Conservation (phyloP, 1,284 basidiomycete species). For the Sporisorium reilianum region DNA sequence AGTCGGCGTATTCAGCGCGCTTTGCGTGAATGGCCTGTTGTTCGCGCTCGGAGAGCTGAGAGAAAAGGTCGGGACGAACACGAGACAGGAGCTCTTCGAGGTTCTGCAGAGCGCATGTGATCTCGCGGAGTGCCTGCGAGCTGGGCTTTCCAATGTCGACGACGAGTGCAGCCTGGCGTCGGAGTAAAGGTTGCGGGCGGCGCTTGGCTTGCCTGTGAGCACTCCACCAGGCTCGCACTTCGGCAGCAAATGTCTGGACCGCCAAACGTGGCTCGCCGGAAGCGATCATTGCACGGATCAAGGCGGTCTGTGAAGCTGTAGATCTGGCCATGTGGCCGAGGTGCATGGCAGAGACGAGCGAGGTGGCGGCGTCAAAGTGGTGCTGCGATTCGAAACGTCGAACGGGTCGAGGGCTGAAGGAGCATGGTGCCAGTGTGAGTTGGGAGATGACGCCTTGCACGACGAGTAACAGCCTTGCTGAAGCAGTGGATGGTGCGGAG, state of each 20-base stretch:
- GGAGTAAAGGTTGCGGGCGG: slow-evolving; percentile 3
- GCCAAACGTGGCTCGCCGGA: slow-evolving; percentile 20
- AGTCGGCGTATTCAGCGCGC: slow-evolving; percentile 31
- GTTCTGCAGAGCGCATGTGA: slow-evolving; percentile 23
- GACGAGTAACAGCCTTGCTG: slow-evolving; percentile 14
- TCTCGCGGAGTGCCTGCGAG: slow-evolving; percentile 29
- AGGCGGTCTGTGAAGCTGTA: slow-evolving; percentile 23
- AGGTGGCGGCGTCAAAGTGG: slow-evolving; percentile 20
- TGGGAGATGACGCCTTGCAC: slow-evolving; percentile 27
- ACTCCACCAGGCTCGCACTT: slow-evolving; percentile 43
- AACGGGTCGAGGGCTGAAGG: slow-evolving; percentile 21
- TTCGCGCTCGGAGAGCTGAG: slow-evolving; percentile 16
- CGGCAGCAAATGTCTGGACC: slow-evolving; percentile 23
- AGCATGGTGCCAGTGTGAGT: slow-evolving; percentile 28
- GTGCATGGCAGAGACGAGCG: slow-evolving; percentile 32
- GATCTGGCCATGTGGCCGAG: slow-evolving; percentile 17
- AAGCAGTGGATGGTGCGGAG: slow-evolving; percentile 1
- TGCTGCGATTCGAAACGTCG: slow-evolving; percentile 28
- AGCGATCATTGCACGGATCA: slow-evolving; percentile 35
- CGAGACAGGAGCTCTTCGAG: slow-evolving; percentile 21
- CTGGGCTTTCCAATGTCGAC: slow-evolving; percentile 33
- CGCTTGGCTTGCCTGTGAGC: slow-evolving; percentile 27
- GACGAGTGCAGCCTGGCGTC: slow-evolving; percentile 27
- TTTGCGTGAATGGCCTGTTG: slow-evolving; percentile 19
- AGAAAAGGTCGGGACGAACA: slow-evolving; percentile 19